Evolutionary conservation across 345 rosid species (phyloP), one percentile per base, ranked within the genome.

Genomic region (Lenwebbia sp.): DNA sequence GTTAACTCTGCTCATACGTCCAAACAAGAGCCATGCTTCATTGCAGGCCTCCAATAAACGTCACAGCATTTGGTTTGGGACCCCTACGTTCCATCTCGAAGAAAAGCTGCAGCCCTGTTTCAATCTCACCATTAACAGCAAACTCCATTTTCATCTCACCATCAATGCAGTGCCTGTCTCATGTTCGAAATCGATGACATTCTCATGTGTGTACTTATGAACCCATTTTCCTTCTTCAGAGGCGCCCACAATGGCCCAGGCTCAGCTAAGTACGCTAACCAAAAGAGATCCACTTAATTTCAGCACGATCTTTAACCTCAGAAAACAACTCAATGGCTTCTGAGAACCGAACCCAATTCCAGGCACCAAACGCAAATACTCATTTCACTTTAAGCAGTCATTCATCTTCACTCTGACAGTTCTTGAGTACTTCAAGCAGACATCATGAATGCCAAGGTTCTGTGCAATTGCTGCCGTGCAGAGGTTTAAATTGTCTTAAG

Each of bases 221-320:
- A 90, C 57, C 88, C 89, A 83, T 85, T 53, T 85, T 41, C 90
- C 90, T 84, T 90, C 90, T 84, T 84, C 49, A 86, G 81, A 70
- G 12, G 87, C 87, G 26, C 92, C 92, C 40, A 87, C 49, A 14
- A 82, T 87, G 17, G 89, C 88, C 49, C 88, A 87, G 62, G 92
- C n/a, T n/a, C n/a, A 89, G 84, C 87, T 88, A 7, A 86, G 88
- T n/a, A 90, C 85, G 81, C 87, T 85, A 53, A 90, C 89, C 87
- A 88, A 87, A 86, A 88, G 84, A 54, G 90, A 86, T 40, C 47
- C 91, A 49, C 85, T 89, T 33, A 85, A 41, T 41, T 9, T 83
- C 81, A 33, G 30, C 22, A 25, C n/a, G 54, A 25, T 40, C 65
- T 85, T 84, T 88, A 76, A 89, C 47, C 88, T 86, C 83, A 28